phyloP scores from a whole-genome alignment of 352 stramenopile species.

The Phytophthora pseudosyringae region DNA sequence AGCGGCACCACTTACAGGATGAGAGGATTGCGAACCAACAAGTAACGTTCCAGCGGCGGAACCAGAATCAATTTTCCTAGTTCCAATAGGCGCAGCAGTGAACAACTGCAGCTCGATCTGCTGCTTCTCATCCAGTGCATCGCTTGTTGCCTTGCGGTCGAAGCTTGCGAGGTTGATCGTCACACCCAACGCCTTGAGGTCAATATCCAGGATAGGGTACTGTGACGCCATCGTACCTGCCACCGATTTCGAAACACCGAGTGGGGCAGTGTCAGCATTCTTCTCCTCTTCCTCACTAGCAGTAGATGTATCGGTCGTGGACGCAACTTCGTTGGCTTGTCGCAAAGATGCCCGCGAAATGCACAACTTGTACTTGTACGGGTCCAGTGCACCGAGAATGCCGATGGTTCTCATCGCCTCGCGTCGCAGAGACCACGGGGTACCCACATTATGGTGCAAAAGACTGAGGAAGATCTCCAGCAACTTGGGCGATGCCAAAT shows the following conservation, averaged over 20 bases:
- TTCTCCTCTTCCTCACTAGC: slow-evolving; percentile 21
- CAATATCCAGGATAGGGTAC: slow-evolving; percentile 58
- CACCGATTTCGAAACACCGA: slow-evolving; percentile 25
- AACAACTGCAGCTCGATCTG: slow-evolving; percentile 90
- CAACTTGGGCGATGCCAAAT: slow-evolving; percentile 96
- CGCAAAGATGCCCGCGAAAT: slow-evolving; percentile 71
- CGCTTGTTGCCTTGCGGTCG: slow-evolving; percentile 54
- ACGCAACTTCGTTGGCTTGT: slow-evolving; percentile 69
- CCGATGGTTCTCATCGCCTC: slow-evolving; percentile 98
- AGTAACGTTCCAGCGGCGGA: slow-evolving; percentile 30
- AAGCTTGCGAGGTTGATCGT: slow-evolving; percentile 64
- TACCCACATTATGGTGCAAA: slow-evolving; percentile 90
- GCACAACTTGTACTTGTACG: slow-evolving; percentile 94
- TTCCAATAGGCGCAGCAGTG: slow-evolving; percentile 87
- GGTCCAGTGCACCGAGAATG: slow-evolving; percentile 95
- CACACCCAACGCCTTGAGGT: slow-evolving; percentile 68
- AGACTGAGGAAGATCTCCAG: slow-evolving; percentile 95
- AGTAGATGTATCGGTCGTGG: slow-evolving; percentile 33
- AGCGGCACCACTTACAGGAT: slow-evolving; percentile 31
- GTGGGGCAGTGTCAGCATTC: slow-evolving; percentile 13
- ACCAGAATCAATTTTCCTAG: slow-evolving; percentile 53
- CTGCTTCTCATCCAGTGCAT: slow-evolving; percentile 85
- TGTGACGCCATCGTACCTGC: slow-evolving; percentile 29
- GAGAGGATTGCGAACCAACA: slow-evolving; percentile 34
- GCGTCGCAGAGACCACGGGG: slow-evolving; percentile 92